Evolutionary conservation across 495 filamentous ascomycete species (phyloP), one percentile per base, ranked within the genome.

Genomic region (Hypomontagnella monticulosa): DNA sequence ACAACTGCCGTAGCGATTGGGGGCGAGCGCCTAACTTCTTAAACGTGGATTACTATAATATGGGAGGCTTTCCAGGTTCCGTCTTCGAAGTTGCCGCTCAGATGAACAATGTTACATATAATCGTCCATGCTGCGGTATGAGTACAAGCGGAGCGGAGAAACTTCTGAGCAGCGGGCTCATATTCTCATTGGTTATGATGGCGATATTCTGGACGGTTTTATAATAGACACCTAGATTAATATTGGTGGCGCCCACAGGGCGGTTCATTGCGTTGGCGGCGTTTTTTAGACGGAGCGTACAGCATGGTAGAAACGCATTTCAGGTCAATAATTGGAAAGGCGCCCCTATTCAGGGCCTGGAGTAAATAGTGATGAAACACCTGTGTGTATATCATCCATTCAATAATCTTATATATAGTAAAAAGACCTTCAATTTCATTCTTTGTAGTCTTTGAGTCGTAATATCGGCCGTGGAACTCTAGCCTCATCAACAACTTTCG

Each of bases 11-110:
- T 79, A 79, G 58, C 0, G 77, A 77, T 18, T 96, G 91, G 90
- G 80, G 80, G 16, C 84, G 89, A 34, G 82, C 90, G 1, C 94
- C 94, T 0, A 97, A 91, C 72, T 90, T 96, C 68, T 81, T 98
- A 6, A 85, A 97, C 20, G 92, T 97, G 4, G 94, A 98, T 73
- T 96, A 91, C 73, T 96, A 94, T 76, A 90, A 96, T 68, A 75
- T 76, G 50, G 92, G 91, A 49, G 79, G 78, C 10, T 85, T 77
- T 51, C 61, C 78, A 1, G 94, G 94, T n/a, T 89, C 90, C 3
- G 94, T 97, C 40, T 97, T 98, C 71, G 87, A 94, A 70, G 93
- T 95, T 37, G 94, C 93, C 2, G 94, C 94, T 8, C 73, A 81
- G 63, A 87, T 88, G 71, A 98, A 98, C 74, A 90, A 91, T 59